Conservation (phyloP, 164 flowering plant genomes). For the Vitis amurensis region DNA sequence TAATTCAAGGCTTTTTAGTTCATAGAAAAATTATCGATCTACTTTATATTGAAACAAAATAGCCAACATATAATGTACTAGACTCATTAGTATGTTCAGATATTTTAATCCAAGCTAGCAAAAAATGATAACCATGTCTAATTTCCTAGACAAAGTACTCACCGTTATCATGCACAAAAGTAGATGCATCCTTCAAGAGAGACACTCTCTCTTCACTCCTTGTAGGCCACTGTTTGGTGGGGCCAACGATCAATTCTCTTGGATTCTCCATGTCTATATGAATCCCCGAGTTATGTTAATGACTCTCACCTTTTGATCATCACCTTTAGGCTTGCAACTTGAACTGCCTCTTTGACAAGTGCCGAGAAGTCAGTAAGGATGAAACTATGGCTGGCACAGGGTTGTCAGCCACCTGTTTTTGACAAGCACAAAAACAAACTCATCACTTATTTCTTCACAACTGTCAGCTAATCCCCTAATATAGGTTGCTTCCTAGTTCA, state of each 20-base stretch:
- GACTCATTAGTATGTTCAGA: background rate
- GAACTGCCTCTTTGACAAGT: conserved; percentile 77
- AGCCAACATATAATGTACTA: too few species aligned
- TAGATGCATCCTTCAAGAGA: conserved; percentile 4
- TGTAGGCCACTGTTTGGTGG: conserved; percentile 15
- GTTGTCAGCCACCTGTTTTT: conserved; percentile 71
- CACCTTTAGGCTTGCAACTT: conserved; percentile 37
- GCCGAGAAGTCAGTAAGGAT: conserved; percentile 83
- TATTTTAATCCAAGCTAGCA: background rate
- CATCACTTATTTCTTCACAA: background rate
- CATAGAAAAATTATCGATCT: too few species aligned
- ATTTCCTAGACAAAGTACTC: background rate
- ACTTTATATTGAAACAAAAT: too few species aligned
- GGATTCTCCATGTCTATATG: conserved; percentile 20
- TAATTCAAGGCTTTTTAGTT: too few species aligned
- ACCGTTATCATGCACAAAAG: background rate
- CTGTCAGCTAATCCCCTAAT: too few species aligned
- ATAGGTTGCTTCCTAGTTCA: too few species aligned
- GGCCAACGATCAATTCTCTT: conserved; percentile 17
- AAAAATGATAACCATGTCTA: background rate
- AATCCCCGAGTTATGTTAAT: background rate
- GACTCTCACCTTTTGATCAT: conserved; percentile 9
- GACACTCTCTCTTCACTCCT: conserved; percentile 9
- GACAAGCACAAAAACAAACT: background rate
- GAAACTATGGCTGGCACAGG: conserved; percentile 82